Evolutionary conservation across 805 yeast genomes (phyloP), one percentile per base, ranked within the genome.

Genomic region (Wickerhamomyces hampshirensis): DNA sequence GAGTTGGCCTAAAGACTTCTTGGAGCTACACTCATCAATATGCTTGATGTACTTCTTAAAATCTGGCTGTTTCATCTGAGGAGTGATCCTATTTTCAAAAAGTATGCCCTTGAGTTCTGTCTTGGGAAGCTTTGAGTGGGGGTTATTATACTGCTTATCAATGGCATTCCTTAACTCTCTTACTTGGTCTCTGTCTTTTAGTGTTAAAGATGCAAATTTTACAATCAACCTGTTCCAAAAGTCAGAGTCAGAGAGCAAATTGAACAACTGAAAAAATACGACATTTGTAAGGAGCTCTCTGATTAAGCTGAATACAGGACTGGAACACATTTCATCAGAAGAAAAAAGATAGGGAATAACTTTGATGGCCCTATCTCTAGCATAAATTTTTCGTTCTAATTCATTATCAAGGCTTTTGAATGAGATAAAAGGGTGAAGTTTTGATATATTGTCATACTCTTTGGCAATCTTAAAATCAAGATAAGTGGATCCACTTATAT

Each of bases 151-250:
- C 49, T 87, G 93, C 42, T 75, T 71, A 43, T 80, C 81, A 24
- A 88, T 61, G 1, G 85, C 84, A 16, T 71, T 75, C 42, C 95
- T 62, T 16, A 89, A 68, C 44, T 77, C 73, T 40, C 80, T 74
- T 1, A 88, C 94, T 50, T 84, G 86, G 26, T 73, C 73, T 37
- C 88, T 65, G 50, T 86, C 94, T 43, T 77, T 77, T 53, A 89
- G 63, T 10, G 82, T 71, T 21, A 70, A 71, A 4, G 86, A 80
- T 2, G 84, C 73, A 2, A 71, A 55, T 34, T 72, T 71, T 8
- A 78, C 77, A 12, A 87, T 66, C 28, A 68, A 50, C 37, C 76
- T 73, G 54, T 89, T 89, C 75, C 82, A 83, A 41, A 76, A 82
- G 53, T 87, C 95, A 1, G 91, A 75, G 33, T 83, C 89, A 0